phyloP scores from a whole-genome alignment of 1,284 basidiomycete species.

The Anthracocystis walkeri region DNA sequence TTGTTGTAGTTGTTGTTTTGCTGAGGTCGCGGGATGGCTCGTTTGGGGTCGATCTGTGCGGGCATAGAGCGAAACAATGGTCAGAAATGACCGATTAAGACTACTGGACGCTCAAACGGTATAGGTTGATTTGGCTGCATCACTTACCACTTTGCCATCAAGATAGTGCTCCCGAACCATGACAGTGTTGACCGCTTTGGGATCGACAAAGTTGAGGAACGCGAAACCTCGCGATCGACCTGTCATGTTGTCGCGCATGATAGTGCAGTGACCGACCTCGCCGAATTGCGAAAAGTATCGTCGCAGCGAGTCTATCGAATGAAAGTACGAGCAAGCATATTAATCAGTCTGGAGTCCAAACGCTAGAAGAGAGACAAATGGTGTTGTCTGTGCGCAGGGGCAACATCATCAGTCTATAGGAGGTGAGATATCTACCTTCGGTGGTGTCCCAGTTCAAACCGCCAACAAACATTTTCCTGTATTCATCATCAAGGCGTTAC shows the following conservation, averaged over 20 bases:
- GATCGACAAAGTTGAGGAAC: slow-evolving; percentile 89
- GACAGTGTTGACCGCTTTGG: slow-evolving; percentile 86
- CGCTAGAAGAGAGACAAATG: slow-evolving; percentile 53
- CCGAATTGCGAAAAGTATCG: slow-evolving; percentile 91
- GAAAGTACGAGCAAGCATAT: not conserved
- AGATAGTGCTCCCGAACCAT: slow-evolving; percentile 86
- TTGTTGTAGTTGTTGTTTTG: slow-evolving; percentile 36
- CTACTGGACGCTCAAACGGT: too few relatives aligned
- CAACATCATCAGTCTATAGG: not conserved
- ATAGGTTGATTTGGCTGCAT: too few relatives aligned
- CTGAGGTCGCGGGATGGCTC: slow-evolving; percentile 85
- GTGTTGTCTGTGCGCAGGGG: too few relatives aligned
- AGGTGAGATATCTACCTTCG: slow-evolving; percentile 75
- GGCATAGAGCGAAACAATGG: too few relatives aligned
- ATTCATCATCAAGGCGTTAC: slow-evolving; percentile 9
- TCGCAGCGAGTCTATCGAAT: slow-evolving; percentile 78
- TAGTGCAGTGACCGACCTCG: slow-evolving; percentile 89
- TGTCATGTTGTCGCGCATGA: slow-evolving; percentile 89
- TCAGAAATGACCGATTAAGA: too few relatives aligned
- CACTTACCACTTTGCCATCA: slow-evolving; percentile 89
- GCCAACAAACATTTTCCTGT: slow-evolving; percentile 97
- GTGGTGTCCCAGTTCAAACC: slow-evolving; percentile 97
- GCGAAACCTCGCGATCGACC: slow-evolving; percentile 93
- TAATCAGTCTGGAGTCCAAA: slow-evolving; percentile 53
- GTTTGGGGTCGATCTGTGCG: slow-evolving; percentile 96